Evolutionary conservation across 2,329 filamentous ascomycete genomes (phyloP).

Genomic region (Colletotrichum trifolii): DNA sequence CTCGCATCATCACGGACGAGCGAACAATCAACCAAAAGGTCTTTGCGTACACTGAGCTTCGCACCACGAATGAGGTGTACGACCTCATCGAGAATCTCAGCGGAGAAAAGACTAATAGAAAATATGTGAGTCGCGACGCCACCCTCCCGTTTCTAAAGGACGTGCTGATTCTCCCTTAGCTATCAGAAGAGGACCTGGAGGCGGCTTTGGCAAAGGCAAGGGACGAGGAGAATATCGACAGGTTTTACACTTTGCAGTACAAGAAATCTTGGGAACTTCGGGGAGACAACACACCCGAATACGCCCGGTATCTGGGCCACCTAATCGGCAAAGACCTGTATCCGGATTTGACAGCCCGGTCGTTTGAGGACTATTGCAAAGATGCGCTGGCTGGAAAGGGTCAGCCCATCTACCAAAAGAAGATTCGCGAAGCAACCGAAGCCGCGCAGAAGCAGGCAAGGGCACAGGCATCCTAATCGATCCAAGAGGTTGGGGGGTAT

Average conservation of each 20-base stretch:
- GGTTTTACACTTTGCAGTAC: slow-evolving; percentile 49
- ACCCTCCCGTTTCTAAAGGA: background rate
- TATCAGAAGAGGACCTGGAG: slow-evolving; percentile 22
- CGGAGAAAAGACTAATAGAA: slow-evolving; percentile 57
- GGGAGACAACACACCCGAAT: slow-evolving; percentile 63
- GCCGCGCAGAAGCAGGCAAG: background rate
- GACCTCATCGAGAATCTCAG: slow-evolving; percentile 57
- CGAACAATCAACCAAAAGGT: slow-evolving; percentile 65
- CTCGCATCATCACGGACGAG: slow-evolving; percentile 60
- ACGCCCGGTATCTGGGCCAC: slow-evolving; percentile 66
- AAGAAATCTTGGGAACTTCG: slow-evolving; percentile 57
- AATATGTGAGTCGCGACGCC: slow-evolving; percentile 5
- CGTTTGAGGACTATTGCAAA: slow-evolving; percentile 20
- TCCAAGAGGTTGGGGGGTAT: too few relatives aligned
- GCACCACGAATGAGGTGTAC: slow-evolving; percentile 58
- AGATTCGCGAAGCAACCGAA: slow-evolving; percentile 11
- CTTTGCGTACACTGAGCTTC: slow-evolving; percentile 58
- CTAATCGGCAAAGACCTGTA: slow-evolving; percentile 63
- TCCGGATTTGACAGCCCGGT: slow-evolving; percentile 53
- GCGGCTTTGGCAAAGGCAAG: slow-evolving; percentile 5
- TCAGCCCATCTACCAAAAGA: slow-evolving; percentile 10
- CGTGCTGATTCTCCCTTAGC: background rate
- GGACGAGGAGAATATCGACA: slow-evolving; percentile 5
- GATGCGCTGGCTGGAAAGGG: slow-evolving; percentile 15
- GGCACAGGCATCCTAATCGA: background rate